Evolutionary conservation across 169 alveolate species (phyloP).

Genomic region (Eimeria zaria): DNA sequence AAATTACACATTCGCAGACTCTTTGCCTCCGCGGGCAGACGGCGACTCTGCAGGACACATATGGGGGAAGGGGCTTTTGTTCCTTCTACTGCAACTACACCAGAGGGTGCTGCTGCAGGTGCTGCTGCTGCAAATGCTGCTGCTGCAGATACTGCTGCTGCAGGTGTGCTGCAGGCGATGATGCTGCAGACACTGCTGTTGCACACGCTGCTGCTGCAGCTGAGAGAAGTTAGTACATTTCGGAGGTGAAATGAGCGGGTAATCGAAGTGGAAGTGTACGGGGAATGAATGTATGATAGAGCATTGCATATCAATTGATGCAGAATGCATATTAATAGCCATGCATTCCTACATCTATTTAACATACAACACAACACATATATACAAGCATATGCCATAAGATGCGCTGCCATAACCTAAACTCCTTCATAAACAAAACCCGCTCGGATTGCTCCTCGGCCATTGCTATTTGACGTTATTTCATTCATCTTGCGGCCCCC

Average conservation of each 20-base stretch:
- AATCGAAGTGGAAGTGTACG: neutral
- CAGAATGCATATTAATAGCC: no score
- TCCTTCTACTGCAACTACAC: neutral
- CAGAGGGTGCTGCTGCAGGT: neutral
- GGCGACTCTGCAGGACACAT: neutral
- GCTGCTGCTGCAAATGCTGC: neutral
- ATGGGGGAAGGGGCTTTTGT: neutral
- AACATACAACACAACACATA: no score
- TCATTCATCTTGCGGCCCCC: neutral
- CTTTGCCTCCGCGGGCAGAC: neutral
- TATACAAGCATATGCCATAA: no score
- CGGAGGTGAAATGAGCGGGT: neutral
- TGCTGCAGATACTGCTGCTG: neutral
- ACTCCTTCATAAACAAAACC: neutral
- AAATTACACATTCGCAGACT: neutral
- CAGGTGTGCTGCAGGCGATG: no score
- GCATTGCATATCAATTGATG: no score
- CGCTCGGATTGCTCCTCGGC: neutral
- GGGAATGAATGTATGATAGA: no score
- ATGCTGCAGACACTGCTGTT: no score
- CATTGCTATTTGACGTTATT: neutral
- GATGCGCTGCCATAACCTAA: no score
- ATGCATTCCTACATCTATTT: no score
- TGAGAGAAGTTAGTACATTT: neutral
- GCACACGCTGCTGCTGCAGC: slow-evolving; percentile 6